Base-by-base conservation (phyloP, 208 protist species). In the Leishmania gerbilli region DNA sequence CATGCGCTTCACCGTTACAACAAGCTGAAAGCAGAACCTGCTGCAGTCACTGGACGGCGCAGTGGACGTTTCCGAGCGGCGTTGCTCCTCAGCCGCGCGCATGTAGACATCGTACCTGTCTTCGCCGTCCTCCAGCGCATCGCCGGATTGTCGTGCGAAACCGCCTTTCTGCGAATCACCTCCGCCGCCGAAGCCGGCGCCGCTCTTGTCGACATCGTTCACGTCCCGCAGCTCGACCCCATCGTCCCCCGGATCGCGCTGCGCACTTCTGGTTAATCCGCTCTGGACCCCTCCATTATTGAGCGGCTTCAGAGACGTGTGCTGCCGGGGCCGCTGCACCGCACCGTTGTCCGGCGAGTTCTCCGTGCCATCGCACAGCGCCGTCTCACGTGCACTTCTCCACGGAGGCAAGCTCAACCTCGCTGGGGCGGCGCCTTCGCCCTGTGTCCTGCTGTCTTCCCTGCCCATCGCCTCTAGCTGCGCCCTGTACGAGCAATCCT, bases 11-110 rank as follows among this genome's bases (percentile, higher is more conserved):
- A 95, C 85, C 27, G 87, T 90, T 45, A 87, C 79, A 9, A 71
- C 76, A 3, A 95, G 79, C 78, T 95, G 91, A n/a, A 68, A 89
- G 77, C 74, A 90, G 76, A 92, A 95, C 21, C 83, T 77, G 60
- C 87, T 65, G 74, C 27, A n/a, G 37, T 24, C 15, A 65, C 55
- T 67, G 5, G 3, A 55, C 34, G 3, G 31, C 2, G 55, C 53
- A 2, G n/a, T 45, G 51, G 55, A 27, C 55, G 27, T 21, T n/a
- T 42, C 9, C 27, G 55, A 67, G 45, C 55, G 37, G 53, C 55
- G 55, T 21, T 67, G 68, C 37, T 55, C 55, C 1, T 69, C 67
- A 2, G 47, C 58, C 1, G 76, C 58, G 68, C 74, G 71, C 37
- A 72, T 3, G 76, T 69, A 80, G 13, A 84, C 68, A 27, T 84